Evolutionary conservation across 345 rosid species (phyloP).

Genomic region (Populus simonii): DNA sequence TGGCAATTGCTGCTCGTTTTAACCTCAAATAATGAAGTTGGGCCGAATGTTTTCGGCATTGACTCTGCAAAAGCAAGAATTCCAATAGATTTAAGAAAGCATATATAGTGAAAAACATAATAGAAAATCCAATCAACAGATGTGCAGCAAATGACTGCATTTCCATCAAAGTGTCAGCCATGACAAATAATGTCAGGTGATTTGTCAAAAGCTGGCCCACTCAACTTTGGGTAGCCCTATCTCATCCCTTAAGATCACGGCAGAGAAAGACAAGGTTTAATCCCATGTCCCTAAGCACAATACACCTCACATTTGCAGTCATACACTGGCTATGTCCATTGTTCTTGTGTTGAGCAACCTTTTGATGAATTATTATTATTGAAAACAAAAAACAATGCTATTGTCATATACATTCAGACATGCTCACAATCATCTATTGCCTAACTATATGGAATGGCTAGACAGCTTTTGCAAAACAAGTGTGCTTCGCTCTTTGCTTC

Average conservation of each 20-base stretch:
- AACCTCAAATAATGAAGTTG: slow-evolving; percentile 50
- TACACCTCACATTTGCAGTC: neutral
- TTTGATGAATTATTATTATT: too few relatives aligned
- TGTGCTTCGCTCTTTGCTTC: neutral
- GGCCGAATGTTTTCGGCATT: slow-evolving; percentile 62
- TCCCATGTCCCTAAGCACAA: neutral
- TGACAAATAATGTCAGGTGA: neutral
- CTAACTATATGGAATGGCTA: neutral
- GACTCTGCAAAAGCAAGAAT: slow-evolving; percentile 44
- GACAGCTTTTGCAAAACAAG: neutral
- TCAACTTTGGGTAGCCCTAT: neutral
- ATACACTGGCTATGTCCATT: neutral
- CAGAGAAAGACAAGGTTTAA: neutral
- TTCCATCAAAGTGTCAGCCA: neutral
- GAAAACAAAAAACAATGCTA: neutral
- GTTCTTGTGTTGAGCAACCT: neutral
- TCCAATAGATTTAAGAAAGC: slow-evolving; percentile 6
- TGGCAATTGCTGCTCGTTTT: slow-evolving; percentile 69
- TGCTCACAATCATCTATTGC: neutral
- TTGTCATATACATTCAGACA: neutral
- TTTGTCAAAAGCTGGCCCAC: neutral
- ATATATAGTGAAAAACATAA: neutral
- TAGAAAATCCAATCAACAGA: neutral
- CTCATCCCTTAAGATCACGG: neutral
- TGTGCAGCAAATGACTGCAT: neutral